These are phyloP conservation scores for Ceratobasidium sp. DNA, from an alignment of 1,284 basidiomycete species.

Conservation along the genomic window DNA sequence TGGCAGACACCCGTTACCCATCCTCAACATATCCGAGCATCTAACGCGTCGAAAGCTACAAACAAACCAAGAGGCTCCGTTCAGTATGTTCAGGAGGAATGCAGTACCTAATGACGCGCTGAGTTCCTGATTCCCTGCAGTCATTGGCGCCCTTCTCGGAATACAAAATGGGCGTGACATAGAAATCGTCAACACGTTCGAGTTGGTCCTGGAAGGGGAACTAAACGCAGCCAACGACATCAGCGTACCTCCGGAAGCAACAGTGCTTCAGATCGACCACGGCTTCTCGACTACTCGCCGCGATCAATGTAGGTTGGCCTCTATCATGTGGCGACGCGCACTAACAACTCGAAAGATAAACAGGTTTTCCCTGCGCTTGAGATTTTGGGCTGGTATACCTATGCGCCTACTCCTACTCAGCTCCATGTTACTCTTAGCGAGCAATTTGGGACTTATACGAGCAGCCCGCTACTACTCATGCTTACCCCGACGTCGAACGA, in stretches of 20 bases:
- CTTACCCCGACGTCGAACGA: conserved; percentile 55
- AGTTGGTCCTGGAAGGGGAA: conserved; percentile 66
- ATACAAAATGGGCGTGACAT: conserved; percentile 92
- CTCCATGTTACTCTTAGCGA: conserved; percentile 83
- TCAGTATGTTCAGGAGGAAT: conserved; percentile 59
- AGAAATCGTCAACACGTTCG: conserved; percentile 96
- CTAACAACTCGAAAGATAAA: conserved; percentile 68
- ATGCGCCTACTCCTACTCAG: conserved; percentile 71
- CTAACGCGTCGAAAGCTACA: conserved; percentile 83
- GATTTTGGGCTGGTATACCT: conserved; percentile 96
- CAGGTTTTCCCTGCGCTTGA: conserved; percentile 97
- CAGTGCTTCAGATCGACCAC: conserved; percentile 68
- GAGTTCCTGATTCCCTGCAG: conserved; percentile 55
- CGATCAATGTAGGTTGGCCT: conserved; percentile 82
- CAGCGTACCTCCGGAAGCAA: conserved; percentile 51
- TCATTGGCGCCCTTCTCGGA: conserved; percentile 92
- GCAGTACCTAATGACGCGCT: background rate
- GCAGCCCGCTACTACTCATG: conserved; percentile 76
- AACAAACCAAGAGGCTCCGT: conserved; percentile 65
- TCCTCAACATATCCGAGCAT: conserved; percentile 97
- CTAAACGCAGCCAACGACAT: conserved; percentile 51
- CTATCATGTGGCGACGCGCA: conserved; percentile 40
- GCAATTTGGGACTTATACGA: conserved; percentile 78
- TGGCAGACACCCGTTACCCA: conserved; percentile 88
- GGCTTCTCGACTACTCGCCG: conserved; percentile 81